Conservation (phyloP, 768 basidiomycete species). For the Mycena belliarum region DNA sequence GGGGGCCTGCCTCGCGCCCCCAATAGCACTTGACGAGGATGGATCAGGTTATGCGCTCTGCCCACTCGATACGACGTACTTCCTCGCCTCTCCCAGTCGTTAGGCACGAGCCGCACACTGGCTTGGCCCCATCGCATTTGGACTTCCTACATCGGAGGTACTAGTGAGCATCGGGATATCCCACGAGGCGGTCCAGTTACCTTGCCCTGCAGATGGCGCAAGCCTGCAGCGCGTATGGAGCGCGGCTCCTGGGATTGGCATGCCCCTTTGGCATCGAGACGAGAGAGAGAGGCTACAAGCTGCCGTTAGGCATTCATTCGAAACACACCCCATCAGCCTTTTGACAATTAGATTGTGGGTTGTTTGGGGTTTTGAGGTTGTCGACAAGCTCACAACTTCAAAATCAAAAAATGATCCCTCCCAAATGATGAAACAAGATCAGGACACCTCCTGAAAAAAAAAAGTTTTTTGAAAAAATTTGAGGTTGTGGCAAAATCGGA, state of each 20-base stretch:
- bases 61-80: neutral
- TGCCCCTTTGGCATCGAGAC: constrained; percentile 1
- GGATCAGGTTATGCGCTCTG: neutral
- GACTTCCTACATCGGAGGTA: constrained; percentile 2
- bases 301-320: no score
- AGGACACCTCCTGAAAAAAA: no score
- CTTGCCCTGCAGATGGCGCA: constrained; percentile 7
- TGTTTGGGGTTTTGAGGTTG: no score
- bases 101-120: constrained; percentile 16
- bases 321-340: no score
- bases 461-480: no score
- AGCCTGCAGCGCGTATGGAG: neutral
- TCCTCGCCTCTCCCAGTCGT: constrained; percentile 10
- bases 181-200: neutral
- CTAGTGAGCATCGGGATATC: neutral
- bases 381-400: no score
- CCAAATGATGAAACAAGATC: no score
- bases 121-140: constrained; percentile 21
- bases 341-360: no score
- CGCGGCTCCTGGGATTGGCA: neutral
- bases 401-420: no score
- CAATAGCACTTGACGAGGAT: constrained; percentile 19
- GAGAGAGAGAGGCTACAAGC: no score
- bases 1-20: neutral
- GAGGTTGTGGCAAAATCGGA: no score